phyloP scores from a whole-genome alignment of 1,139 yeast genomes.

The Blastobotrys illinoisensis region DNA sequence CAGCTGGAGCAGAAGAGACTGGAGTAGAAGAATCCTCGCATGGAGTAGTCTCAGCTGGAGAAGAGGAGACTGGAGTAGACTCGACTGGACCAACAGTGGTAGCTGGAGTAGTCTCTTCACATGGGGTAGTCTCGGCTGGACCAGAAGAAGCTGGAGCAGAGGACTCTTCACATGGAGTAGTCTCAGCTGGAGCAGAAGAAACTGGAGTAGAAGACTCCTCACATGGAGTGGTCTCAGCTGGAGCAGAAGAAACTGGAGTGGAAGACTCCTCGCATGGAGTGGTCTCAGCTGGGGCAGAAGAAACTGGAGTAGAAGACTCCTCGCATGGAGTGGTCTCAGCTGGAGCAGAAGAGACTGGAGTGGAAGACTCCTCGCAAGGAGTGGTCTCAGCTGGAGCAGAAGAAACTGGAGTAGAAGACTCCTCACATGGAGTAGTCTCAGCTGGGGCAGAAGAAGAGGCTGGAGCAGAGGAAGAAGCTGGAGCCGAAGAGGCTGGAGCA shows the following conservation, averaged over 20 bases:
- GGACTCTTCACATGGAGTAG: not conserved
- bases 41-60: constrained; percentile 8
- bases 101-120: not conserved
- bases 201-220: constrained; percentile 2
- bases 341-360: constrained; percentile 4
- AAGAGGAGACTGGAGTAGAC: constrained; percentile 5
- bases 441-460: not conserved
- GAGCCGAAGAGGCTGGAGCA: not conserved
- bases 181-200: constrained; percentile 7
- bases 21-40: constrained; percentile 4
- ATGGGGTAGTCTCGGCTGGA: constrained; percentile 3
- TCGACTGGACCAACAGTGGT: constrained; percentile 3
- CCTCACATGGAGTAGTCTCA: not conserved
- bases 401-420: constrained; percentile 6
- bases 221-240: constrained; percentile 6
- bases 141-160: not conserved
- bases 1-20: constrained; percentile 8
- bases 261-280: not conserved
- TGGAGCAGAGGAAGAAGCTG: not conserved
- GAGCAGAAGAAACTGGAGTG: constrained; percentile 11
- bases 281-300: constrained; percentile 2
- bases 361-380: constrained; percentile 1
- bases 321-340: not conserved
- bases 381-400: constrained; percentile 5
- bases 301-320: not conserved